Percentiles rank a stretch among this genome's conserved stretches.
Conservation (phyloP, 1,284 basidiomycete genomes). For the Ceratobasidium sp. region DNA sequence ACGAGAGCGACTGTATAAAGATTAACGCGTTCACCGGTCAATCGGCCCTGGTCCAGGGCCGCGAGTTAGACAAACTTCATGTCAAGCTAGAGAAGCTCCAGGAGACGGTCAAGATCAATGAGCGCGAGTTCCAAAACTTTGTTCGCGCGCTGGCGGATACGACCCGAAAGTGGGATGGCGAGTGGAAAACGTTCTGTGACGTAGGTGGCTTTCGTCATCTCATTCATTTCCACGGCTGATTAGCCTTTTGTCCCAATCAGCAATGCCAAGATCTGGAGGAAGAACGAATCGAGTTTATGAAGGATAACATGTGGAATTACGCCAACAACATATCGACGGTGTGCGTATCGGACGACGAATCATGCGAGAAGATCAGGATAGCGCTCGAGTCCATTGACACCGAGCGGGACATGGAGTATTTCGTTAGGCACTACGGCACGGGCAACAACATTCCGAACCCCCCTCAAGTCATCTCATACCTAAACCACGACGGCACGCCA, state of each 20-base stretch:
- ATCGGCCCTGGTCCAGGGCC: slow-evolving; percentile 90
- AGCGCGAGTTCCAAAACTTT: slow-evolving; percentile 91
- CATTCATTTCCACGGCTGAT: not conserved
- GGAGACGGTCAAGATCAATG: slow-evolving; percentile 88
- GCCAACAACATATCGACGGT: slow-evolving; percentile 96
- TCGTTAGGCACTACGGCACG: slow-evolving; percentile 86
- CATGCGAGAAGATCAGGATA: slow-evolving; percentile 87
- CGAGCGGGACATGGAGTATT: slow-evolving; percentile 84
- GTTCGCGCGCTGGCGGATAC: slow-evolving; percentile 85
- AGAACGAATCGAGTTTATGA: slow-evolving; percentile 91
- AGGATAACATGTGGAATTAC: slow-evolving; percentile 95
- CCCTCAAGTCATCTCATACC: slow-evolving; percentile 83
- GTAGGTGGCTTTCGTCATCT: slow-evolving; percentile 49
- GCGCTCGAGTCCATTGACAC: slow-evolving; percentile 85
- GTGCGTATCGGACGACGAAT: slow-evolving; percentile 97
- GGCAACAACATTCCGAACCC: slow-evolving; percentile 86
- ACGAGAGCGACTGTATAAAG: slow-evolving; percentile 91
- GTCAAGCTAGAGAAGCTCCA: slow-evolving; percentile 89
- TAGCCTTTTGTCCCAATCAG: slow-evolving; percentile 50
- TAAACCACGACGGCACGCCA: slow-evolving; percentile 67
- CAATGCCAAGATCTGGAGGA: slow-evolving; percentile 96
- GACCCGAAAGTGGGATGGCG: slow-evolving; percentile 86
- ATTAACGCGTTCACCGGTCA: slow-evolving; percentile 98
- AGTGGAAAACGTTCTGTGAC: slow-evolving; percentile 95
- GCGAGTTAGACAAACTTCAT: slow-evolving; percentile 91